Percentiles rank a stretch among this genome's conserved stretches.
Conservation (phyloP, 257 asterid genomes). For the Solanum appendiculatum region DNA sequence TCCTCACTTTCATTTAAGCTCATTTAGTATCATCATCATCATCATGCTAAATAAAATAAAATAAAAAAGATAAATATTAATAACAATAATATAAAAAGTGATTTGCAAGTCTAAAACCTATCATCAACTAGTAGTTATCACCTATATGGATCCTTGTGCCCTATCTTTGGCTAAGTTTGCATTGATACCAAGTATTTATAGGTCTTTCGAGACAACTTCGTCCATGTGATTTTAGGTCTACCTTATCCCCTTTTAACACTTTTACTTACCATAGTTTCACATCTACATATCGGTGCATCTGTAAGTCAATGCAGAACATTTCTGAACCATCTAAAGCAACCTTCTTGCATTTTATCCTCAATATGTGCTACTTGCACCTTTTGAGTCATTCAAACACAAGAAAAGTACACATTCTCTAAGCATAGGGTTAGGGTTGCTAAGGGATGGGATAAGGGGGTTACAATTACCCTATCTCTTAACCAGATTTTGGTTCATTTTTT, state of each 20-base stretch:
- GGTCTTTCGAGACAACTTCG: background rate
- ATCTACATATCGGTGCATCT: background rate
- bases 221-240: background rate
- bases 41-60: background rate
- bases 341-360: background rate
- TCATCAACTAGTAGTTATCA: background rate
- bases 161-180: background rate
- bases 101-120: background rate
- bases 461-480: background rate
- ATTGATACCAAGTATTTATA: background rate
- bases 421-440: background rate
- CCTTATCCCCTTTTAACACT: background rate
- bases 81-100: background rate
- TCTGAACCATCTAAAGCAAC: background rate
- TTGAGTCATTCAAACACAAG: background rate
- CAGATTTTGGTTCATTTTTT: background rate
- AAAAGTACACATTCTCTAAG: background rate
- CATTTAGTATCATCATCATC: background rate
- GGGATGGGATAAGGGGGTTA: background rate
- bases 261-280: background rate
- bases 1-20: background rate
- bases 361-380: background rate
- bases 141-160: background rate
- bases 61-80: background rate
- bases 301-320: background rate